Conservation (phyloP, 1,139 yeast genomes). For the Blastobotrys elegans region DNA sequence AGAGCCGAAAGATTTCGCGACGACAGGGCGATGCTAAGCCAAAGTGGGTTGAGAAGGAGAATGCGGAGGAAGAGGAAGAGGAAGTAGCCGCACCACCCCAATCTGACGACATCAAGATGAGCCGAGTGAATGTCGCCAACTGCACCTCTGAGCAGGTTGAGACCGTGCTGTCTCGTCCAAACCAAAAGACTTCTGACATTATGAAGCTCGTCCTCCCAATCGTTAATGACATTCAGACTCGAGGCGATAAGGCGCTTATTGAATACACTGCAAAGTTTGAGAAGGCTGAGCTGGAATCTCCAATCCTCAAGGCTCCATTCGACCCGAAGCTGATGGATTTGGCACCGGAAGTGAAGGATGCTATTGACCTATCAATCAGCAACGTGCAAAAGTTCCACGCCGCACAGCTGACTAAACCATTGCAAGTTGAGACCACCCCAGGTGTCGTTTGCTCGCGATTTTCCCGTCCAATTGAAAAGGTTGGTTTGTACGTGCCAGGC, state of each 20-base stretch:
- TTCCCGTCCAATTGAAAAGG: conserved; percentile 89
- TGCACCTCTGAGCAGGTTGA: conserved; percentile 44
- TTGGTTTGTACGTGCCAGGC: conserved; percentile 96
- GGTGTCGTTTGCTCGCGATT: conserved; percentile 94
- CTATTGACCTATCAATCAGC: conserved; percentile 82
- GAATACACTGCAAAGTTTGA: conserved; percentile 90
- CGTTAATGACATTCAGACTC: conserved; percentile 63
- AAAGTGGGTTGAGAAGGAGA: conserved; percentile 43
- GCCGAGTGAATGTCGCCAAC: conserved; percentile 50
- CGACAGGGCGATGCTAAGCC: conserved; percentile 96
- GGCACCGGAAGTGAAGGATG: conserved; percentile 69
- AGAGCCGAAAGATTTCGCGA: conserved; percentile 81
- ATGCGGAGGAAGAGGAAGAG: conserved; percentile 13
- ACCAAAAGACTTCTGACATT: conserved; percentile 83
- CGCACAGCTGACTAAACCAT: conserved; percentile 70
- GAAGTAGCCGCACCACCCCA: conserved; percentile 21
- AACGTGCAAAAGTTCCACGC: conserved; percentile 90
- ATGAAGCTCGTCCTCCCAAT: conserved; percentile 92
- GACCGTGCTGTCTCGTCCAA: conserved; percentile 76
- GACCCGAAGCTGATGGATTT: conserved; percentile 70
- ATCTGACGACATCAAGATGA: conserved; percentile 48
- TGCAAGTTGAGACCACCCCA: conserved; percentile 88
- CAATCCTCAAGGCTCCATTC: conserved; percentile 85
- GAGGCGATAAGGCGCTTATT: conserved; percentile 81
- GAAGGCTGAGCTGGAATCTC: conserved; percentile 64